phyloP scores from a whole-genome alignment of 805 yeast species.

The Teunomyces pallodes region DNA sequence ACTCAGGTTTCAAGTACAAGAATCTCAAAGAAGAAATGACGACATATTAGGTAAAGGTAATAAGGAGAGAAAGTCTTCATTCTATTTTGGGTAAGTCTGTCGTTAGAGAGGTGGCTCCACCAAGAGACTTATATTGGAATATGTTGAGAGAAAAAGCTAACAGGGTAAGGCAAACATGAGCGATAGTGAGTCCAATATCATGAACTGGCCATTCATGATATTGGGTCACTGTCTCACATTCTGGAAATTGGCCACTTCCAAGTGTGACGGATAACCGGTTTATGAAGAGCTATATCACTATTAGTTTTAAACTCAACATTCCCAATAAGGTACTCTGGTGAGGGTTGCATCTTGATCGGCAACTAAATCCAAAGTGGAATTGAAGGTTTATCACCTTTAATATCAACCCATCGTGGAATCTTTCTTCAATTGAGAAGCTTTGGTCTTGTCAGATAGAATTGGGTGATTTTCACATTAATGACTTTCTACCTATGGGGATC shows the following conservation, averaged over 20 bases:
- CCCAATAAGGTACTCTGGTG: neutral
- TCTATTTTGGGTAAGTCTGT: neutral
- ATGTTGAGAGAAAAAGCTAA: neutral
- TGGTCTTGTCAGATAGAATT: neutral
- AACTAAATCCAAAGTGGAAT: neutral
- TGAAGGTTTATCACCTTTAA: neutral
- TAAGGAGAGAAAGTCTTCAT: neutral
- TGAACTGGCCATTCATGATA: slow-evolving; percentile 2
- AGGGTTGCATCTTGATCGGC: slow-evolving; percentile 1
- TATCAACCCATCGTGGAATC: neutral
- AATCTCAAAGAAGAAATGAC: neutral
- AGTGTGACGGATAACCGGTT: slow-evolving; percentile 1
- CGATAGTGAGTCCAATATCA: neutral
- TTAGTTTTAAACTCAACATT: neutral
- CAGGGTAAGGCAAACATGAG: neutral
- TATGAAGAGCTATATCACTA: neutral
- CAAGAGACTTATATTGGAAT: neutral
- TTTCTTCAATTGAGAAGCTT: neutral
- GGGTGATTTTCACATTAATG: neutral
- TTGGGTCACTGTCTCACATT: neutral
- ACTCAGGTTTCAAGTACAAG: slow-evolving; percentile 3
- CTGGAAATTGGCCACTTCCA: slow-evolving; percentile 2
- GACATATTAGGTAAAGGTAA: neutral
- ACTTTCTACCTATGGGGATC: neutral
- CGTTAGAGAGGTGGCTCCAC: neutral